Conservation (phyloP, 106 monocot species). For the Cymbidium sinense region DNA sequence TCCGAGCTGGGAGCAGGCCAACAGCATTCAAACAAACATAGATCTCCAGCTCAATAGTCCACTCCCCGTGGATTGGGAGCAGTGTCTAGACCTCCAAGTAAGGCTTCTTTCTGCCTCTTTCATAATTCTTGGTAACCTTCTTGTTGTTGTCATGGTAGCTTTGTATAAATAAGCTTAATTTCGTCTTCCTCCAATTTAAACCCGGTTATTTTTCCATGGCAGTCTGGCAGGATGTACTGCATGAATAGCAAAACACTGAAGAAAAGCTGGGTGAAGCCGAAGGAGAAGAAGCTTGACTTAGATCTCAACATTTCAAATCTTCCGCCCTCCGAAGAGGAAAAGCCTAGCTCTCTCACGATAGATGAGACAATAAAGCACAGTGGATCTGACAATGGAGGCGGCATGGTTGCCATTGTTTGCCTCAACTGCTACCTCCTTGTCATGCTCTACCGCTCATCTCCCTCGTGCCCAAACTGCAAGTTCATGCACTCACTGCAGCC, state of each 20-base stretch:
- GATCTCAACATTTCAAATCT: constrained; percentile 56
- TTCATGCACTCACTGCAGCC: constrained; percentile 54
- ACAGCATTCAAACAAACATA: constrained; percentile 15
- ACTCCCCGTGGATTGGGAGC: constrained; percentile 71
- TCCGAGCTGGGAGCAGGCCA: constrained; percentile 13
- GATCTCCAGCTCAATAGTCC: constrained; percentile 56
- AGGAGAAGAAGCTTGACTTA: constrained; percentile 38
- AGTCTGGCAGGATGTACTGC: constrained; percentile 74
- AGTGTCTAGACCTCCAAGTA: constrained; percentile 67
- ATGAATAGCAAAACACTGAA: constrained; percentile 58
- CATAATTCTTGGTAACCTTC: background rate
- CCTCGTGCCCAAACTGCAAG: constrained; percentile 95
- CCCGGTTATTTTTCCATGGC: background rate
- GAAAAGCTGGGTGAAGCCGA: constrained; percentile 61
- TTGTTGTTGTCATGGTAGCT: too few species aligned
- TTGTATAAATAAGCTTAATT: background rate
- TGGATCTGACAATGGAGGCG: constrained; percentile 6
- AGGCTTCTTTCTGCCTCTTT: constrained; percentile 18
- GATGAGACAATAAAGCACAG: constrained; percentile 2
- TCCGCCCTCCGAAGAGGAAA: background rate
- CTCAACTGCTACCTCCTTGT: constrained; percentile 86
- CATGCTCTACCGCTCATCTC: constrained; percentile 78
- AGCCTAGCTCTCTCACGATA: background rate
- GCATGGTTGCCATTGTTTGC: constrained; percentile 74
- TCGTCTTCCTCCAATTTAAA: background rate